Percentiles rank a stretch among this genome's conserved stretches.
Conservation (phyloP, 2,329 filamentous ascomycete genomes). For the Lasiodiplodia theobromae region DNA sequence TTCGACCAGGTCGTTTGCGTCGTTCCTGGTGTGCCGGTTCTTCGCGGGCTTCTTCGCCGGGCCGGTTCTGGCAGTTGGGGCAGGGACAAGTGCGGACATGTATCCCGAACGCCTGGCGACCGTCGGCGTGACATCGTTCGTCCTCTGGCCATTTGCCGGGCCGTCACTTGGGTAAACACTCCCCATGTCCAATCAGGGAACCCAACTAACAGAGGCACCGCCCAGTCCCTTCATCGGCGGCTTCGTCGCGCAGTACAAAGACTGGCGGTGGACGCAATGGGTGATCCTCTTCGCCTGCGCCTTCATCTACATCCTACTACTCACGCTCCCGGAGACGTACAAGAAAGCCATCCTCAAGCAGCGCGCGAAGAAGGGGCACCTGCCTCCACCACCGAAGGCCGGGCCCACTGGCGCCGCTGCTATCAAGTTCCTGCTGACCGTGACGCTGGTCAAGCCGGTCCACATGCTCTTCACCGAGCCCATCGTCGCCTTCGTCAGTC, state of each 20-base stretch:
- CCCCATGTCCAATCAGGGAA: not conserved
- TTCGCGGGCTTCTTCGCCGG: constrained; percentile 76
- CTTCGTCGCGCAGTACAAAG: constrained; percentile 44
- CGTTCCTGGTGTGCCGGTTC: constrained; percentile 65
- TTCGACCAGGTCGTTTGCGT: constrained; percentile 53
- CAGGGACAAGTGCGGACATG: constrained; percentile 51
- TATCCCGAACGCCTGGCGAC: constrained; percentile 45
- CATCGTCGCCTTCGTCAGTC: constrained; percentile 34
- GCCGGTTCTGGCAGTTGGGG: constrained; percentile 58
- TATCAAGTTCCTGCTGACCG: constrained; percentile 42
- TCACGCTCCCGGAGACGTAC: constrained; percentile 59
- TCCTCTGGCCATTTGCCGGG: constrained; percentile 52
- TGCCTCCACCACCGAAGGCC: constrained; percentile 17
- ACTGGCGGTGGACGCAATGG: constrained; percentile 51
- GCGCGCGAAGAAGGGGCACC: constrained; percentile 38
- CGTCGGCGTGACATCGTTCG: constrained; percentile 44
- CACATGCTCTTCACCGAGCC: constrained; percentile 47
- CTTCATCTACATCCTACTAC: constrained; percentile 41
- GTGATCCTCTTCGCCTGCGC: constrained; percentile 33
- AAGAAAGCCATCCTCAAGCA: constrained; percentile 54
- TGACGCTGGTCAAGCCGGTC: constrained; percentile 58
- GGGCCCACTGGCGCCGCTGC: constrained; percentile 32
- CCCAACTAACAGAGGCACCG: not conserved
- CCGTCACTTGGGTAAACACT: constrained; percentile 44
- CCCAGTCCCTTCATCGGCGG: constrained; percentile 49